Percentiles rank a stretch among this genome's conserved stretches.
phyloP scores from a whole-genome alignment of 2,329 filamentous ascomycete genomes.

The Penicillium sp. region DNA sequence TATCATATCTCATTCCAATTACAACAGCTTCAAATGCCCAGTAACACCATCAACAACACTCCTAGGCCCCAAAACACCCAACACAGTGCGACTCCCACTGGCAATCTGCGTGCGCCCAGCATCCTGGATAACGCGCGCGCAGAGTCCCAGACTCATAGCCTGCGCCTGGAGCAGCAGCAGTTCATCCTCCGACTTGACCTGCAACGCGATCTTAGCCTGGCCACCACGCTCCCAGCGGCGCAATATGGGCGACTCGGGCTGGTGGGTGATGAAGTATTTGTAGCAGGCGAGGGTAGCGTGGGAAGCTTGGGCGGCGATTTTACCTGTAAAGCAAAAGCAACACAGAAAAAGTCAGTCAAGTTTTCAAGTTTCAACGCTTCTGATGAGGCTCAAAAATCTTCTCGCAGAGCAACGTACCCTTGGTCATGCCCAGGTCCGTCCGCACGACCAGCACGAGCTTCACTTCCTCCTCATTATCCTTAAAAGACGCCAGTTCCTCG shows the following conservation, averaged over 20 bases:
- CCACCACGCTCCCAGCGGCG: conserved; percentile 82
- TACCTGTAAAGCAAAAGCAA: conserved; percentile 60
- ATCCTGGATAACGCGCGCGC: conserved; percentile 87
- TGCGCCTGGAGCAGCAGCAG: conserved; percentile 73
- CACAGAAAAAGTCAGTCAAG: background rate
- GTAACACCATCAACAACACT: conserved; percentile 86
- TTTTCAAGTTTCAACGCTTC: background rate
- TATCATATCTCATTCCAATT: conserved; percentile 20
- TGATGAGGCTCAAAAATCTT: background rate
- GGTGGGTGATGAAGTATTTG: conserved; percentile 69
- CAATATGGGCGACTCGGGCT: conserved; percentile 63
- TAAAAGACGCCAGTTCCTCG: conserved; percentile 50
- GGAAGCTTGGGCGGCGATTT: conserved; percentile 93
- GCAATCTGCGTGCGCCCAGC: conserved; percentile 98
- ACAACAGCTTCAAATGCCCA: conserved; percentile 80
- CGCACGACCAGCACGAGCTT: conserved; percentile 91
- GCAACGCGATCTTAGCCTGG: conserved; percentile 91
- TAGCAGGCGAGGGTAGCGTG: conserved; percentile 98
- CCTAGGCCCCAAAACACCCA: conserved; percentile 81
- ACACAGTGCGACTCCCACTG: conserved; percentile 84
- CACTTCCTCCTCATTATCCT: conserved; percentile 73
- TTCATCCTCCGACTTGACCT: conserved; percentile 82
- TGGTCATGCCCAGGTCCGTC: conserved; percentile 96
- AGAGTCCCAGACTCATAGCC: conserved; percentile 80
- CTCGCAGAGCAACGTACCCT: conserved; percentile 62